Conservation (phyloP, 129 eudicot species). For the Ambrosia artemisiifolia region DNA sequence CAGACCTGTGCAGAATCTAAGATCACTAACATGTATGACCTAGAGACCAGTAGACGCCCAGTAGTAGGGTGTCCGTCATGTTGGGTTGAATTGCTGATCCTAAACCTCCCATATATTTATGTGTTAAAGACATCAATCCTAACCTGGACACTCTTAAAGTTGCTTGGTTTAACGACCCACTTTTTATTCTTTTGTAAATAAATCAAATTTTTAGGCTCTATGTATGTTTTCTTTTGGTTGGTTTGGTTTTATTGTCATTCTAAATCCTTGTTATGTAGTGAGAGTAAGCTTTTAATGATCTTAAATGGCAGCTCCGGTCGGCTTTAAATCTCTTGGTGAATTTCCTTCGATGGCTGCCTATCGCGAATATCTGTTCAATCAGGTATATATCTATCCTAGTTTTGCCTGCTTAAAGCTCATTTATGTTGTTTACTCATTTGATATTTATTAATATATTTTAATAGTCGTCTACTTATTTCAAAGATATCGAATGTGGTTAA, state of each 20-base stretch:
- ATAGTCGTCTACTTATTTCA: neutral
- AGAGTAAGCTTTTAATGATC: neutral
- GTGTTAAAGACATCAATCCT: too few relatives aligned
- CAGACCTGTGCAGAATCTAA: too few relatives aligned
- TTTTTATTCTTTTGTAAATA: too few relatives aligned
- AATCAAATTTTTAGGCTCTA: too few relatives aligned
- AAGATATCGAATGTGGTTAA: conserved; percentile 9
- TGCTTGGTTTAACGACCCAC: too few relatives aligned
- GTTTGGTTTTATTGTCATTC: neutral
- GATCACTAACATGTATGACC: too few relatives aligned
- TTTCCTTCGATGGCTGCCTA: conserved; percentile 1
- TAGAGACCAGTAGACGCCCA: too few relatives aligned
- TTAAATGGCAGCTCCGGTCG: conserved; percentile 13
- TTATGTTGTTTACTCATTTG: neutral
- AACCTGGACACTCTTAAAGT: too few relatives aligned
- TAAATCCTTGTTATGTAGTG: neutral
- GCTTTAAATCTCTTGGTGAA: conserved; percentile 4
- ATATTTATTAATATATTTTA: neutral
- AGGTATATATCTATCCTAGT: conserved; percentile 10
- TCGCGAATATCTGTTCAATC: conserved; percentile 18
- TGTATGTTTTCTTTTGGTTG: neutral
- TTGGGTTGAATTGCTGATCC: too few relatives aligned
- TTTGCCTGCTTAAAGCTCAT: neutral
- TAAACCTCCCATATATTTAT: too few relatives aligned
- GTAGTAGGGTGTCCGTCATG: too few relatives aligned